A percentile compares a stretch with the other conserved stretches of the same genome.
These are phyloP conservation scores for Olyra latifolia DNA, from an alignment of 176 grass and related monocot genomes.

Conservation along the genomic window DNA sequence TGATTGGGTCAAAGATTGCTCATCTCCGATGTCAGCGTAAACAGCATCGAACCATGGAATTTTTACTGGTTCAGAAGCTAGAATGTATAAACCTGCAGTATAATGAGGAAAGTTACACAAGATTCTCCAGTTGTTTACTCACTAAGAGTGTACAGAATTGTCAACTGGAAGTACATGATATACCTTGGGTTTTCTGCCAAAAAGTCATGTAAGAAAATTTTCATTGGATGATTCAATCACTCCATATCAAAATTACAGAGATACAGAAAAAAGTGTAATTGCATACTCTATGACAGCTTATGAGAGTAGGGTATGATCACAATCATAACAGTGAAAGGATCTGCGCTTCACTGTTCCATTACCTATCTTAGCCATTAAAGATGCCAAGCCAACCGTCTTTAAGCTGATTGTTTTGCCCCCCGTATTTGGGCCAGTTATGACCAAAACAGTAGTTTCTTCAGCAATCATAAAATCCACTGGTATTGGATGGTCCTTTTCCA, in stretches of 20 bases:
- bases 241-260: slow-evolving; percentile 2
- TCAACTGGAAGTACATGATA: not conserved
- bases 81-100: slow-evolving; percentile 69
- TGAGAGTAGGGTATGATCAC: slow-evolving; percentile 8
- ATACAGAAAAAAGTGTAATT: not conserved
- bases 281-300: slow-evolving; percentile 7
- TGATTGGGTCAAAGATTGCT: slow-evolving; percentile 79
- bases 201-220: slow-evolving; percentile 7
- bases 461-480: slow-evolving; percentile 80
- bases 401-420: slow-evolving; percentile 87
- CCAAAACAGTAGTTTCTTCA: slow-evolving; percentile 67
- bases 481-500: slow-evolving; percentile 55
- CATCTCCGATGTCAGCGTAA: slow-evolving; percentile 87
- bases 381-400: slow-evolving; percentile 78
- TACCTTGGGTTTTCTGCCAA: slow-evolving; percentile 17
- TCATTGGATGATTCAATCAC: not conserved
- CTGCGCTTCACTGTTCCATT: not conserved
- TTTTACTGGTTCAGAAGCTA: slow-evolving; percentile 82
- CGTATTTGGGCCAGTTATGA: slow-evolving; percentile 86
- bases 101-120: slow-evolving; percentile 29
- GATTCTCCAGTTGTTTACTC: slow-evolving; percentile 2
- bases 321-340: not conserved
- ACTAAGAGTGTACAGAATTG: slow-evolving; percentile 9
- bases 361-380: slow-evolving; percentile 86
- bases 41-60: slow-evolving; percentile 83